Base-by-base conservation (phyloP, 768 basidiomycete genomes). In the Amanita molliuscula region DNA sequence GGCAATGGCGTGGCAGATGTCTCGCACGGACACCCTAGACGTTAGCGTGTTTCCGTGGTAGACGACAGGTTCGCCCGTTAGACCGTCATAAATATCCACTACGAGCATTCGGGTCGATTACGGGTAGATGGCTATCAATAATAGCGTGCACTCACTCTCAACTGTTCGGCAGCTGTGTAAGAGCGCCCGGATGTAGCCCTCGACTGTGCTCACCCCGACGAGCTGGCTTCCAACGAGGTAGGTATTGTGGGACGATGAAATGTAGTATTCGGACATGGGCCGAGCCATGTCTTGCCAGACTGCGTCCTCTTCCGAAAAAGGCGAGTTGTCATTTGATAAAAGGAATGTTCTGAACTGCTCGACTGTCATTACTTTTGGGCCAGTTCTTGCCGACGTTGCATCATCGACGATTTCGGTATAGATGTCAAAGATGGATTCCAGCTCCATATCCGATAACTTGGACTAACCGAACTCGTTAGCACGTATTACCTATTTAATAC, bases 1-100 rank as follows among this genome's bases (percentile, higher is more conserved):
- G 44, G 76, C 75, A 61, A 98, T 90, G 0, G 91, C 88, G 43
- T 79, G 71, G 61, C 91, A 91, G 42, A 93, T 81, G 53, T 88
- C 86, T 15, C 90, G 81, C 1, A 89, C 72, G 0, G 89, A 69
- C 3, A 98, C 82, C 59, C 88, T 91, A 10, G 84, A 79, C 0
- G 94, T 98, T 37, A 97, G 73, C 0, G 94, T 96, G 56, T 87
- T 88, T 38, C 92, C 92, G 57, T 99, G 96, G 56, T 85, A 93
- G n/a, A 97, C 80, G 61, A 87, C 73, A 0, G 96, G 96, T 55
- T 87, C 88, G 29, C 49, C 49, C 8, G 59, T 61, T 50, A 90
- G 88, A 11, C 93, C 92, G 54, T 95, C 89, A 63, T 82, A 95
- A 51, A 94, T 81, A 58, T 98, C 95, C 57, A 98, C 95, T 97